Base-by-base conservation (phyloP, 129 eudicot species). In the Flaveria trinervia region DNA sequence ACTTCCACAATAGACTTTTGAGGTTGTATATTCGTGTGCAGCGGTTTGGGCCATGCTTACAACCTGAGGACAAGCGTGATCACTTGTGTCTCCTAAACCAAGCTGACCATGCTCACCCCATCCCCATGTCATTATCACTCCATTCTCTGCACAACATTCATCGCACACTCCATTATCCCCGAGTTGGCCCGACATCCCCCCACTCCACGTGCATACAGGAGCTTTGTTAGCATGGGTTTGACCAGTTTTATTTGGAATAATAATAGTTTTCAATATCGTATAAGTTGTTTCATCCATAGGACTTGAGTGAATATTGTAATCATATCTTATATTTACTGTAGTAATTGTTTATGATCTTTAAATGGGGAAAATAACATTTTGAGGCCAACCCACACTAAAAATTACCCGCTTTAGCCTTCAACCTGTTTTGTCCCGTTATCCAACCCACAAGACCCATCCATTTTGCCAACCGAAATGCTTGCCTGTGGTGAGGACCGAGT, bases 31-130 rank as follows among this genome's bases (percentile, higher is more conserved):
- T 67, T 48, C 30, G 25, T 65, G 62, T 28, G 68, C 54, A 44
- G 7, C 62, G 50, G 50, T 54, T 52, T 75, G 68, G 33, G 76
- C 83, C 41, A 87, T 71, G n/a, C 30, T 75, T 68, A 89, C 98
- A 16, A 75, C 54, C 83, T 81, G 91, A 43, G 96, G 98, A 26
- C 41, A 65, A 26, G 71, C 74, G 18, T 89, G 96, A 72, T 94
- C 96, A 65, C 30, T 15, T 56, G 93, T 80, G 76, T 73, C 71
- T 54, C 98, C 98, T 73, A 94, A 80, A 16, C 98, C 98, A 82
- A 94, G 97, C 72, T 94, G 98, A 77, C 98, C 97, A 76, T 94
- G 98, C 83, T 94, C 98, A 25, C 97, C 98, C 98, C 98, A 94
- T 26, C 98, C 98, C 96, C 93, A 91, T 72, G 96, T 84, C 89